phyloP scores from a whole-genome alignment of 768 basidiomycete genomes.

The Pleurotus platypus region DNA sequence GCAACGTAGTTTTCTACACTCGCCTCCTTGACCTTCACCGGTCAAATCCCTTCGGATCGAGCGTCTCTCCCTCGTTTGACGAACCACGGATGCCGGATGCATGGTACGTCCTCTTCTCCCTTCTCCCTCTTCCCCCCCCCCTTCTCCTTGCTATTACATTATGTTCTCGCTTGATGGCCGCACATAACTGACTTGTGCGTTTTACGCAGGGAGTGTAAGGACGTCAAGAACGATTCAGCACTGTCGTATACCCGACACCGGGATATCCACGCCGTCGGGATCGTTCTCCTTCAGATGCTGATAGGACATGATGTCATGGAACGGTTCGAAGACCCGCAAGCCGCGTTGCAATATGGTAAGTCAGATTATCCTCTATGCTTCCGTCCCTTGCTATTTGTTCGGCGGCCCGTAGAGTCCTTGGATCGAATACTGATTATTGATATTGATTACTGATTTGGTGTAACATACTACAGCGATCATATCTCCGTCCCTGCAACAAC shows the following conservation, averaged over 20 bases:
- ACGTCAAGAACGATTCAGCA: conserved; percentile 76
- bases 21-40: conserved; percentile 76
- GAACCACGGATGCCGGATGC: conserved; percentile 46
- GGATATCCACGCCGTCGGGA: conserved; percentile 80
- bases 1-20: conserved; percentile 68
- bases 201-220: conserved; percentile 62
- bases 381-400: not conserved
- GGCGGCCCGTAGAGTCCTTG: not conserved
- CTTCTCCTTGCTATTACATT: conserved; percentile 7
- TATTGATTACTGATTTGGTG: too few relatives aligned
- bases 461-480: conserved; percentile 38
- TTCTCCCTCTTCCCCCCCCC: not conserved
- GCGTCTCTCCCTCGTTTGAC: conserved; percentile 22
- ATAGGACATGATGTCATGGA: conserved; percentile 68
- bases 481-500: conserved; percentile 46
- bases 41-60: conserved; percentile 72
- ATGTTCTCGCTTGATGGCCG: too few relatives aligned
- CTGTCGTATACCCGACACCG: conserved; percentile 68
- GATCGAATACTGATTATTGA: too few relatives aligned
- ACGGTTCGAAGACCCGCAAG: conserved; percentile 49
- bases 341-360: conserved; percentile 57
- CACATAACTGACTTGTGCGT: not conserved
- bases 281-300: conserved; percentile 83
- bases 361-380: not conserved
- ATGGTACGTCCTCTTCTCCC: conserved; percentile 20